Conservation (phyloP, 768 basidiomycete genomes). For the Panus rudis region DNA sequence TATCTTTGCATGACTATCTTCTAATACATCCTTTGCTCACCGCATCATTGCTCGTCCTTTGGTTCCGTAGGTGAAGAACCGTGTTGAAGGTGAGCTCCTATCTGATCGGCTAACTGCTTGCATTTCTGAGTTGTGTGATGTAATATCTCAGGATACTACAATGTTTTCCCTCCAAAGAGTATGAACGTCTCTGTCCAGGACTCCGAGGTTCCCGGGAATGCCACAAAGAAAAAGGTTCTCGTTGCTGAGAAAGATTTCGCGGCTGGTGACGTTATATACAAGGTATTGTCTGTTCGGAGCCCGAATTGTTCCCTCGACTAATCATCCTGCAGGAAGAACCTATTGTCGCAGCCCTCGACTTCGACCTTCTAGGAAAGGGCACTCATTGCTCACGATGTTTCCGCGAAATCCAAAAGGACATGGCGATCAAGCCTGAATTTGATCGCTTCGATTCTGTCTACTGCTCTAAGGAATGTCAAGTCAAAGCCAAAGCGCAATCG, state of each 20-base stretch:
- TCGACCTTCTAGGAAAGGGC: constrained; percentile 60
- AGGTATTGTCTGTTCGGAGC: constrained; percentile 35
- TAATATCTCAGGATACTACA: constrained; percentile 58
- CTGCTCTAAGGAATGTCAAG: constrained; percentile 66
- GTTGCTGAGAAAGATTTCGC: constrained; percentile 61
- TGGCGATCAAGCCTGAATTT: constrained; percentile 36
- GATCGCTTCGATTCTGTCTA: constrained; percentile 56
- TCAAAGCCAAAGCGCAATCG: constrained; percentile 48
- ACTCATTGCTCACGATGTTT: constrained; percentile 73
- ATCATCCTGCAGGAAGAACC: constrained; percentile 56
- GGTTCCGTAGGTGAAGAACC: constrained; percentile 48
- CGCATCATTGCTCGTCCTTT: constrained; percentile 20
- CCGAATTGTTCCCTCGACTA: neutral
- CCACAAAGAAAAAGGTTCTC: constrained; percentile 32
- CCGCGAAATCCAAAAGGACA: constrained; percentile 42
- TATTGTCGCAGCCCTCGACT: constrained; percentile 62
- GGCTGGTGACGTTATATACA: constrained; percentile 72
- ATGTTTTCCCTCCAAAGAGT: constrained; percentile 65
- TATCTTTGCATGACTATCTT: constrained; percentile 28
- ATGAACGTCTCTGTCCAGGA: constrained; percentile 59
- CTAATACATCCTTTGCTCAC: constrained; percentile 57
- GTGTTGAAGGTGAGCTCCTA: constrained; percentile 69
- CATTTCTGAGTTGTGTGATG: constrained; percentile 4
- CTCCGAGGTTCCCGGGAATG: constrained; percentile 17
- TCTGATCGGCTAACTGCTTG: constrained; percentile 1